Evolutionary conservation across 257 asterid species (phyloP).

Genomic region (Forsythia viridissima): DNA sequence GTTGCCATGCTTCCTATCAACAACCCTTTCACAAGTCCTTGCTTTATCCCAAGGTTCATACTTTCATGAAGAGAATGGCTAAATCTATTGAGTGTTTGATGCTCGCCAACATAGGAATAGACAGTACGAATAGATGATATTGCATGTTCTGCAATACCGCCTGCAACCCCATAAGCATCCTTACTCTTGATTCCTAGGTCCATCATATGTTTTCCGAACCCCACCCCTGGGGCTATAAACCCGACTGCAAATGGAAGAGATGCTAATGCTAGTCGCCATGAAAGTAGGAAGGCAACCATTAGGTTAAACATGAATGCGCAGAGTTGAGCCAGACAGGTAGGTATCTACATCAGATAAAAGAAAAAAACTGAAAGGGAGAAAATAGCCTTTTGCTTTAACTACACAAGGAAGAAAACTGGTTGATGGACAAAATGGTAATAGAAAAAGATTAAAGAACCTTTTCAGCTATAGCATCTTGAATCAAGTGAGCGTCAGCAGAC

Average conservation of each 20-base stretch:
- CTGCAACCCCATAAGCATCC: slow-evolving; percentile 36
- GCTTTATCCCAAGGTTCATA: slow-evolving; percentile 42
- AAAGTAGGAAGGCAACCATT: slow-evolving; percentile 36
- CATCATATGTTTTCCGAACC: slow-evolving; percentile 40
- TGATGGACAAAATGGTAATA: neutral
- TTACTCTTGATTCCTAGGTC: slow-evolving; percentile 30
- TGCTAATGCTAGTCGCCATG: slow-evolving; percentile 47
- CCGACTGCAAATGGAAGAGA: slow-evolving; percentile 40
- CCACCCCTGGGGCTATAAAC: slow-evolving; percentile 36
- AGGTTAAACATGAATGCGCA: slow-evolving; percentile 30
- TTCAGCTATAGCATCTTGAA: slow-evolving; percentile 44
- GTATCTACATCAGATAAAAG: slow-evolving; percentile 37
- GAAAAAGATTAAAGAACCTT: slow-evolving; percentile 29
- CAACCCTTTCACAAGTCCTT: slow-evolving; percentile 50
- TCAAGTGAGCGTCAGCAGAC: slow-evolving; percentile 39
- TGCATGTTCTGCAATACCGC: slow-evolving; percentile 44
- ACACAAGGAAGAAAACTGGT: neutral
- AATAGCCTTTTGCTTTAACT: neutral
- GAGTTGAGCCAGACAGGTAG: slow-evolving; percentile 39
- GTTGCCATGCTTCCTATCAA: slow-evolving; percentile 55
- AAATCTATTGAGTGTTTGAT: slow-evolving; percentile 34
- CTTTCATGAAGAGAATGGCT: slow-evolving; percentile 31
- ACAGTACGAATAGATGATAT: slow-evolving; percentile 47
- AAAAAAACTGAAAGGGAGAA: neutral
- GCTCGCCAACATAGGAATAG: slow-evolving; percentile 46